phyloP scores from a whole-genome alignment of 2,329 filamentous ascomycete genomes.

The Curvularia spicifera region DNA sequence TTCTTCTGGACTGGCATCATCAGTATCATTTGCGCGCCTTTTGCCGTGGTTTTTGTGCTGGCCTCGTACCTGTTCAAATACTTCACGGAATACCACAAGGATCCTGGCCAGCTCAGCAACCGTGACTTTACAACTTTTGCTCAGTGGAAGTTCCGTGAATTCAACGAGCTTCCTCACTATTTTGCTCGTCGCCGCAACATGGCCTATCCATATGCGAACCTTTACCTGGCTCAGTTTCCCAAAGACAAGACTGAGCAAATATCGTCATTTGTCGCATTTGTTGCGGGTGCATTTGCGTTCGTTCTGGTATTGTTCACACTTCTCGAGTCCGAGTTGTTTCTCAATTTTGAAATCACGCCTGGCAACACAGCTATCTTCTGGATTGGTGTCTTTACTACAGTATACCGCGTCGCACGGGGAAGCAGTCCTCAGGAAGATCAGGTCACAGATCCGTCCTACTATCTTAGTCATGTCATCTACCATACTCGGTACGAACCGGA shows the following conservation, averaged over 20 bases:
- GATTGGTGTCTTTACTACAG: slow-evolving; percentile 77
- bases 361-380: slow-evolving; percentile 92
- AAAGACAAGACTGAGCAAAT: slow-evolving; percentile 91
- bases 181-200: slow-evolving; percentile 90
- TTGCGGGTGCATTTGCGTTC: slow-evolving; percentile 83
- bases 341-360: slow-evolving; percentile 88
- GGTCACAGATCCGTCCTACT: slow-evolving; percentile 91
- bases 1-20: slow-evolving; percentile 84
- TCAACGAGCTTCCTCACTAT: slow-evolving; percentile 93
- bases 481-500: slow-evolving; percentile 91
- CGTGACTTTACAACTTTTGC: slow-evolving; percentile 91
- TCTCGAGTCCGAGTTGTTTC: slow-evolving; percentile 88
- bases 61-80: slow-evolving; percentile 94
- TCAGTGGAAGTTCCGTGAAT: slow-evolving; percentile 98
- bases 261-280: slow-evolving; percentile 83
- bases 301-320: slow-evolving; percentile 84
- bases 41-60: slow-evolving; percentile 84
- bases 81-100: slow-evolving; percentile 96
- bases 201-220: slow-evolving; percentile 90
- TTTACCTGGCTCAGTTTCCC: slow-evolving; percentile 94
- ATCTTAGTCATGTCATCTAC: slow-evolving; percentile 84
- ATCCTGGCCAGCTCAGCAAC: slow-evolving; percentile 84
- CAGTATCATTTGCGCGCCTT: slow-evolving; percentile 84
- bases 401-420: slow-evolving; percentile 84
- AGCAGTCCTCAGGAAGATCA: slow-evolving; percentile 83